These are phyloP conservation scores for Ambrosia artemisiifolia DNA, from an alignment of 129 eudicot species.

Conservation along the genomic window DNA sequence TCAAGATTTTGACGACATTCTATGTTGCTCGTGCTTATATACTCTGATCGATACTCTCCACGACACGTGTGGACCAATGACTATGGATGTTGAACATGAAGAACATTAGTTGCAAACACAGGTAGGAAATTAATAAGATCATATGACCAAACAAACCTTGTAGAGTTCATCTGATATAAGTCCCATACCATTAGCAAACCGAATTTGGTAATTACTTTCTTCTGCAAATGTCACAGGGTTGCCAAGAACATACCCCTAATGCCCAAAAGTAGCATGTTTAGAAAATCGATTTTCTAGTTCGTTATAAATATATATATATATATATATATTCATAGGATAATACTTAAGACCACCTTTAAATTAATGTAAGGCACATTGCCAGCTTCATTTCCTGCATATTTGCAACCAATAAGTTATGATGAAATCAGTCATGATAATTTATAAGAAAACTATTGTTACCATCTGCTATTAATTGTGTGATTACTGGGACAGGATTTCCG, in stretches of 20 bases:
- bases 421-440: too few species aligned
- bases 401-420: too few species aligned
- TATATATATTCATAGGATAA: too few species aligned
- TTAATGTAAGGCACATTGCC: too few species aligned
- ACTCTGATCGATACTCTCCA: conserved; percentile 31
- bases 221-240: conserved; percentile 37
- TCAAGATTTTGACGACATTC: conserved; percentile 23
- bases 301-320: too few species aligned
- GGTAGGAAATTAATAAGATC: neutral
- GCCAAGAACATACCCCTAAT: conserved; percentile 63
- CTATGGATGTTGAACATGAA: conserved; percentile 20
- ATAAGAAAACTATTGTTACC: too few species aligned
- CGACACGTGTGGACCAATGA: conserved; percentile 33
- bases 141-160: conserved; percentile 28
- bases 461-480: too few species aligned
- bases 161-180: conserved; percentile 54
- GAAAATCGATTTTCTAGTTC: neutral
- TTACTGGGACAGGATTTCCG: too few species aligned
- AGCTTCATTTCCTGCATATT: too few species aligned
- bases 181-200: conserved; percentile 64
- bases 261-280: neutral
- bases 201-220: conserved; percentile 19
- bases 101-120: neutral
- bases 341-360: too few species aligned
- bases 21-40: conserved; percentile 18